Percentiles rank a stretch among this genome's conserved stretches.
These are phyloP conservation scores for Halophytophthora polymorphica DNA, from an alignment of 352 stramenopile species.

Conservation along the genomic window DNA sequence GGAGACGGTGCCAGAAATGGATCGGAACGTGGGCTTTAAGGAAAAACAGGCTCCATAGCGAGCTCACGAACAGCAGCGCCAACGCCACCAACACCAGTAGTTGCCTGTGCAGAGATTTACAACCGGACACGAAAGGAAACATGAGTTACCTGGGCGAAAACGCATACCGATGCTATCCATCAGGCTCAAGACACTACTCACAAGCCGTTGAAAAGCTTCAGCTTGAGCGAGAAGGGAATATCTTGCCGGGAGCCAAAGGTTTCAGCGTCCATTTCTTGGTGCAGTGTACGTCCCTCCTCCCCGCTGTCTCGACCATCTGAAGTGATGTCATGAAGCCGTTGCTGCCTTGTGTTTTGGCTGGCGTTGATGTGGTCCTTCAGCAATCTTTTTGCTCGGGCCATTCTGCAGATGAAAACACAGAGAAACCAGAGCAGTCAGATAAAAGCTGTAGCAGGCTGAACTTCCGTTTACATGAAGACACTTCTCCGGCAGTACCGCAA, in stretches of 20 bases:
- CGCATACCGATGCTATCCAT: neutral
- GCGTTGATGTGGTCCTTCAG: slow-evolving; percentile 6
- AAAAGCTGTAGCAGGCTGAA: no score
- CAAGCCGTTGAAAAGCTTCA: slow-evolving; percentile 71
- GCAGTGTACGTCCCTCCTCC: slow-evolving; percentile 8
- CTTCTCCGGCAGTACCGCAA: neutral
- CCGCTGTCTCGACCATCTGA: slow-evolving; percentile 9
- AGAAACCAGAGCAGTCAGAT: slow-evolving; percentile 7
- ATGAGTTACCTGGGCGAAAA: neutral
- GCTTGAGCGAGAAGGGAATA: slow-evolving; percentile 47
- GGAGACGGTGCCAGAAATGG: slow-evolving; percentile 64
- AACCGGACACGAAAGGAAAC: neutral
- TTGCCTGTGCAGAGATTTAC: slow-evolving; percentile 30
- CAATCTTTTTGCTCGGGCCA: slow-evolving; percentile 16
- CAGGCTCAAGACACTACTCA: slow-evolving; percentile 19
- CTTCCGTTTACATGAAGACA: no score
- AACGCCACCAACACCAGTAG: slow-evolving; percentile 53
- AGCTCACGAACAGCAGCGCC: slow-evolving; percentile 53
- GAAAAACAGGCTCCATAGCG: slow-evolving; percentile 67
- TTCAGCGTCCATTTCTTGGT: neutral
- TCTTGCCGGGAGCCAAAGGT: slow-evolving; percentile 25
- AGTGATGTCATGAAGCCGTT: slow-evolving; percentile 7
- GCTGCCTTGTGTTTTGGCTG: neutral
- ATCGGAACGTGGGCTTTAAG: slow-evolving; percentile 75
- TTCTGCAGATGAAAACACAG: slow-evolving; percentile 9